Evolutionary conservation across 176 grass and related monocot species (phyloP), one percentile per base, ranked within the genome.

Genomic region (Triticum turgidum): DNA sequence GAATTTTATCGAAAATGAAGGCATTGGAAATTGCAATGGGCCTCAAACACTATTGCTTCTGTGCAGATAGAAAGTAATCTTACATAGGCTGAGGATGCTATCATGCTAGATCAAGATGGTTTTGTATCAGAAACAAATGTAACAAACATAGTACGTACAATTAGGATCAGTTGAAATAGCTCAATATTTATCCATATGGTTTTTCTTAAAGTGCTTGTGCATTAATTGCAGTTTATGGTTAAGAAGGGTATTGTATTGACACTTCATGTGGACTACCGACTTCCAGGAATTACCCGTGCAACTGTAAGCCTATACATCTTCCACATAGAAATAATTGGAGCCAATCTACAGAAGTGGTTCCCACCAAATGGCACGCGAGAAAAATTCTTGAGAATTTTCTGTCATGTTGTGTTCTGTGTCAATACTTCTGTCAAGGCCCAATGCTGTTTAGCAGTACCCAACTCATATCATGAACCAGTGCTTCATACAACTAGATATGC

Each of bases 121-220:
- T 98, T 98, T 85, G 96, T 98, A 83, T 98, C 96, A 86, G 96
- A 98, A 94, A 98, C 96, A 82, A 98, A 98, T 91, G 96, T 91
- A 74, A 98, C 96, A 83, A 98, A 98, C 76, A 85, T 75, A 80
- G 32, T 39, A 37, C 22, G 42, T 75, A 86, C 14, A 45, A 21
- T 84, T 39, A 37, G 0, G 30, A 67, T 77, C 33, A 84, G 5
- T 39, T 25, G 33, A 63, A 67, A 73, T 69, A 52, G 49, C 17
- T 83, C 47, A 12, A 14, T 25, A 80, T 24, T 38, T 67, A 13
- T 1, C 4, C 30, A 79, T 85, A 61, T 76, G 12, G 14, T 82
- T 84, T 54, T 77, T 81, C 15, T 68, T 78, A 83, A 61, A 90
- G 38, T 75, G 44, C 62, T 25, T 61, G 3, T 72, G 54, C 73